Conservation (phyloP, 345 rosid genomes). For the Acer saccharum region DNA sequence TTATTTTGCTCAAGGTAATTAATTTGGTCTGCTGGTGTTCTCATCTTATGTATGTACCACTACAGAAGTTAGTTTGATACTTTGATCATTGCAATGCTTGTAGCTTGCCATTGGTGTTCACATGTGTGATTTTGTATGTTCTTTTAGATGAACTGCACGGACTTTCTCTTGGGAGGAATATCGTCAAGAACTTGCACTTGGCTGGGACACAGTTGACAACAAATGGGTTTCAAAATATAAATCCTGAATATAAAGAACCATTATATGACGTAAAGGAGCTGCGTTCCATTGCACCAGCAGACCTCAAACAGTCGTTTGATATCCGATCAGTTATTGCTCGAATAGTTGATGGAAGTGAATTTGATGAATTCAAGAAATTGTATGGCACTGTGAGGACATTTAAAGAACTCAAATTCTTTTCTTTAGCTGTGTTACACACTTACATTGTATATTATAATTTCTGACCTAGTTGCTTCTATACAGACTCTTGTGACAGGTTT, state of each 20-base stretch:
- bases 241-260: conserved; percentile 65
- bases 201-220: conserved; percentile 58
- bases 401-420: conserved; percentile 14
- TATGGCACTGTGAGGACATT: conserved; percentile 86
- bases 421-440: neutral
- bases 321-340: conserved; percentile 88
- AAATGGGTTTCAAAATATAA: conserved; percentile 36
- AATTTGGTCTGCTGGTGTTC: neutral
- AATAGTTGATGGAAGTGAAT: conserved; percentile 92
- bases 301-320: conserved; percentile 90
- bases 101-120: conserved; percentile 9
- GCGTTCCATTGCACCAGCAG: conserved; percentile 85
- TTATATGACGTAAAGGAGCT: conserved; percentile 80
- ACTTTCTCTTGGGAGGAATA: conserved; percentile 89
- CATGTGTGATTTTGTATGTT: conserved; percentile 10
- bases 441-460: conserved; percentile 1
- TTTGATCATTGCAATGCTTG: conserved; percentile 21
- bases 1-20: conserved; percentile 93
- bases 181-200: conserved; percentile 87
- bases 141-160: conserved; percentile 90
- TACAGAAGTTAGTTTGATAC: conserved; percentile 28
- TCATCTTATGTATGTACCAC: conserved; percentile 8
- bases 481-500: conserved; percentile 97
- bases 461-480: conserved; percentile 25
- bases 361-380: conserved; percentile 95